Base-by-base conservation (phyloP, 768 basidiomycete species). In the Kwoniella mangroviensis region DNA sequence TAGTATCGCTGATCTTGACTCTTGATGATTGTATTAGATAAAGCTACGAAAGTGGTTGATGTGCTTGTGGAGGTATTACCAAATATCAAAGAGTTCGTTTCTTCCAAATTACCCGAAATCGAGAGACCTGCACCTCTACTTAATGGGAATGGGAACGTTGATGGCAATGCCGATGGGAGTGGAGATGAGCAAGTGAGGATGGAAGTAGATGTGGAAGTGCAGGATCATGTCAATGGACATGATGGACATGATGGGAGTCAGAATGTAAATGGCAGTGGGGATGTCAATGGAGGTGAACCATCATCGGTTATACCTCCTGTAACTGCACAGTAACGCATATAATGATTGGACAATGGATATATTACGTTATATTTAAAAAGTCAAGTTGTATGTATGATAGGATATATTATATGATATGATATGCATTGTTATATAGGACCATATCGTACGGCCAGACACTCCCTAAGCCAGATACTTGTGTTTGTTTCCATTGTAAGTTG, bases 41-140 rank as follows among this genome's bases (percentile, higher is more conserved):
- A 91, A 81, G 84, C 86, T 45, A 49, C 45, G 45, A 89, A 91
- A 76, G 88, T 91, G n/a, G 87, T 92, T 72, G 89, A 89, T 77
- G 87, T 92, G n/a, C 87, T 93, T 58, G 87, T 87, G 42, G 85
- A 85, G 68, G 89, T 89, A 7, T 83, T 93, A 61, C 90, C 90
- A 2, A 84, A 86, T 34, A 90, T 93, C 73, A 83, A 88, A 62
- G 77, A 86, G 7, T 89, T 89, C 71, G 85, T 92, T 9, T 63
- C 63, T 17, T 58, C 67, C 4, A 73, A 76, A 62, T 17, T 80
- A 6, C 53, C 53, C 34, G 34, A 56, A 21, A 26, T 56, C 4
- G 34, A 12, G 15, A n/a, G 26, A 60, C 15, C 42, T 9, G 34
- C 34, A 15, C 21, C 42, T 10, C 10, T 34, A 19, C 19, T 3